Evolutionary conservation across 2,329 filamentous ascomycete species (phyloP), one percentile per base, ranked within the genome.

Genomic region (Plectosphaerella cucumerina): DNA sequence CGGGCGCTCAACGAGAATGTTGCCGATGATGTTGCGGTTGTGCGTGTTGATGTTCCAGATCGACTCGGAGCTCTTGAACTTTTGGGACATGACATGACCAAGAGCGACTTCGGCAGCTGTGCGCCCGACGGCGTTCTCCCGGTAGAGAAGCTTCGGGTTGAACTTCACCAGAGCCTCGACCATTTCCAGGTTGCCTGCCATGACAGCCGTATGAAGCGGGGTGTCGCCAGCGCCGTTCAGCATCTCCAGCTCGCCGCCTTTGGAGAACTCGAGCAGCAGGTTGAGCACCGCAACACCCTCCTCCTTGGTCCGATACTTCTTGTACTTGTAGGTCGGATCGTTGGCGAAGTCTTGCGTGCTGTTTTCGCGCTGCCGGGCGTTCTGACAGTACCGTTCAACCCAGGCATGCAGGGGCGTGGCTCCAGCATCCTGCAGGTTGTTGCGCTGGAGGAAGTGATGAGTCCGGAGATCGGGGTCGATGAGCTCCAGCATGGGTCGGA

Each of bases 121-220:
- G 15, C 81, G 77, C 2, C 90, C 90, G 0, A 87, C 87, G 0
- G 87, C 82, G 58, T 92, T 92, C 64, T 94, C 90, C 20, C 84
- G 80, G 58, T 81, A 77, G 0, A 90, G 69, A 2, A 91, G 72
- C 22, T 75, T 72, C 0, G 85, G 80, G 17, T 80, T 74, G 56
- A 71, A 71, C 10, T 78, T 69, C 11, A 91, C 67, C 3, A 88
- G 59, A 3, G 71, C 60, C 14, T 71, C 65, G 37, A 70, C 59
- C 1, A 77, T 57, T 34, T 60, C 62, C 8, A 70, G 57, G 34
- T 68, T 57, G 12, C 66, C 59, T 8, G 65, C 62, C 50, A 68
- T 62, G 18, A 84, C 73, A 11, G 78, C 74, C 0, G 73, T 76
- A 59, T 90, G 86, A 1, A 89, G 70, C 6, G 79, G 76, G 0